Evolutionary conservation across 1,284 basidiomycete genomes (phyloP).

Genomic region (Spongispora temasekensis): DNA sequence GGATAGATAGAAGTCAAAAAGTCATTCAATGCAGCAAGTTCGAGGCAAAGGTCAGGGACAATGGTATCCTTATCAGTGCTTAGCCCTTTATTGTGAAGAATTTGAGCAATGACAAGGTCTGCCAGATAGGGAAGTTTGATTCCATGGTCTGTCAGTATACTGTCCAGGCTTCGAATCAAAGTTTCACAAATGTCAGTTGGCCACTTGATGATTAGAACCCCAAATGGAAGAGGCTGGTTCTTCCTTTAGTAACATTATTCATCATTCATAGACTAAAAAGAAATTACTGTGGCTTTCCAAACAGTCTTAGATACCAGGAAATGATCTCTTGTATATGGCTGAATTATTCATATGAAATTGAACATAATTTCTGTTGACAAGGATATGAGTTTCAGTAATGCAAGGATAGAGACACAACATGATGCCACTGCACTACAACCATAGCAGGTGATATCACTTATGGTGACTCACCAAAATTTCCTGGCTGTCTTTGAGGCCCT

Average conservation of each 20-base stretch:
- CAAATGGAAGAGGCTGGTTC: background rate
- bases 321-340: background rate
- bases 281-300: background rate
- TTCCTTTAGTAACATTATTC: background rate
- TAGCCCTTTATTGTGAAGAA: background rate
- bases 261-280: background rate
- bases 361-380: background rate
- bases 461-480: background rate
- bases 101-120: background rate
- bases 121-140: background rate
- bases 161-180: background rate
- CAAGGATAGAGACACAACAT: too few relatives aligned
- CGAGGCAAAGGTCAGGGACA: background rate
- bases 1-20: background rate
- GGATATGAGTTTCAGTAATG: background rate
- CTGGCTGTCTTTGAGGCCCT: background rate
- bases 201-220: background rate
- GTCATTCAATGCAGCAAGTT: background rate
- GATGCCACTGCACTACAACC: too few relatives aligned
- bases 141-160: background rate
- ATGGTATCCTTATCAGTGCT: background rate
- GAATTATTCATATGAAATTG: background rate
- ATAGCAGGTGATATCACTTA: background rate
- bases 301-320: background rate
- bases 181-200: background rate